phyloP scores from a whole-genome alignment of 257 asterid genomes.

The Ballota nigra region DNA sequence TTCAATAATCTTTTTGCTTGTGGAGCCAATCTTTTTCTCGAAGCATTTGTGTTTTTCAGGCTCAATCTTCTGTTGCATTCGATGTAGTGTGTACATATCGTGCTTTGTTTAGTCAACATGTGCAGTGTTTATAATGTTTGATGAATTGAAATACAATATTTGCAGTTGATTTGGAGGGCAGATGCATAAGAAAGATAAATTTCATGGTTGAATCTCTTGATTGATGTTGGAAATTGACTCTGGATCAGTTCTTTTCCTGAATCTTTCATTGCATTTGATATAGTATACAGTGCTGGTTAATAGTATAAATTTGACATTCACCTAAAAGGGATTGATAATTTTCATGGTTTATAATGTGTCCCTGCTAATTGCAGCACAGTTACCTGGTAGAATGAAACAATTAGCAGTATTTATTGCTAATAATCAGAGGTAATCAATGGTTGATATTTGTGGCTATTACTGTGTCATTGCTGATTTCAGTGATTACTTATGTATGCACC shows the following conservation, averaged over 20 bases:
- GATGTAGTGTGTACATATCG: too few species aligned
- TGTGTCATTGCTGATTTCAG: background rate
- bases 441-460: too few species aligned
- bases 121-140: background rate
- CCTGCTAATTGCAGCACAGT: background rate
- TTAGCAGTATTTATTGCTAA: background rate
- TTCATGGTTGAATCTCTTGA: background rate
- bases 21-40: background rate
- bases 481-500: too few species aligned
- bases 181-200: too few species aligned
- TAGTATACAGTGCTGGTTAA: too few species aligned
- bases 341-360: background rate
- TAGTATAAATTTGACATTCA: background rate
- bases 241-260: background rate
- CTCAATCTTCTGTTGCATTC: background rate
- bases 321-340: background rate
- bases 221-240: background rate
- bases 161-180: too few species aligned
- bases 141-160: too few species aligned
- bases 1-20: background rate
- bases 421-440: background rate
- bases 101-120: background rate
- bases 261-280: background rate
- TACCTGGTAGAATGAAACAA: too few species aligned
- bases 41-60: background rate